A percentile compares a stretch with the other conserved stretches of the same genome.
Conservation (phyloP, 176 grass and related monocot species). For the Pharus latifolius region DNA sequence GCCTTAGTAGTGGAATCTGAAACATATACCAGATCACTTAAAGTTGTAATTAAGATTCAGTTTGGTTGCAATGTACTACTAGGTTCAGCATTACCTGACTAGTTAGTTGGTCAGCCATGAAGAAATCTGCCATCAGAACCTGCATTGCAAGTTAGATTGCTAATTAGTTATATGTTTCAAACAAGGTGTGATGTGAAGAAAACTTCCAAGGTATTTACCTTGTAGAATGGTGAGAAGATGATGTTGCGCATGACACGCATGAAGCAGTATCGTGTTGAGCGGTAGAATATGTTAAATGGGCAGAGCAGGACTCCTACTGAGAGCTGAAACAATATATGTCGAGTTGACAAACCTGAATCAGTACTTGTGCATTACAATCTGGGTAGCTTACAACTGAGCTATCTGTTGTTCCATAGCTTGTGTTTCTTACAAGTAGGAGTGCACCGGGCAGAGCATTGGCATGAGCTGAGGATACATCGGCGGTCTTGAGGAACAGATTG, state of each 20-base stretch:
- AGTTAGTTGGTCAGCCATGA: conserved; percentile 97
- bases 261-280: conserved; percentile 75
- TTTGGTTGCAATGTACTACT: neutral
- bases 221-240: conserved; percentile 79
- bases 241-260: conserved; percentile 84
- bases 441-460: conserved; percentile 55
- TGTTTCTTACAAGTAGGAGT: conserved; percentile 53
- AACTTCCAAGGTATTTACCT: conserved; percentile 12
- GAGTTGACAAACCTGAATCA: neutral
- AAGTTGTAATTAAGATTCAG: neutral
- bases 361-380: neutral
- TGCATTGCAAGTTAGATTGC: conserved; percentile 4
- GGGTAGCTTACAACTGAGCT: neutral
- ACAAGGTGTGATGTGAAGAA: neutral
- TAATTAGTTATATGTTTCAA: neutral
- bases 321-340: conserved; percentile 29
- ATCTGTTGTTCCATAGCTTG: neutral
- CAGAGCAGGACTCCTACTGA: conserved; percentile 47
- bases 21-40: neutral
- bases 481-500: conserved; percentile 61
- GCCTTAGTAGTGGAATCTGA: conserved; percentile 77
- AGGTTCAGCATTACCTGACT: conserved; percentile 54
- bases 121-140: conserved; percentile 97
- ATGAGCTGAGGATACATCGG: conserved; percentile 18
- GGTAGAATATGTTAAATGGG: conserved; percentile 83